Evolutionary conservation across 345 rosid genomes (phyloP).

Genomic region (Abelmoschus esculentus): DNA sequence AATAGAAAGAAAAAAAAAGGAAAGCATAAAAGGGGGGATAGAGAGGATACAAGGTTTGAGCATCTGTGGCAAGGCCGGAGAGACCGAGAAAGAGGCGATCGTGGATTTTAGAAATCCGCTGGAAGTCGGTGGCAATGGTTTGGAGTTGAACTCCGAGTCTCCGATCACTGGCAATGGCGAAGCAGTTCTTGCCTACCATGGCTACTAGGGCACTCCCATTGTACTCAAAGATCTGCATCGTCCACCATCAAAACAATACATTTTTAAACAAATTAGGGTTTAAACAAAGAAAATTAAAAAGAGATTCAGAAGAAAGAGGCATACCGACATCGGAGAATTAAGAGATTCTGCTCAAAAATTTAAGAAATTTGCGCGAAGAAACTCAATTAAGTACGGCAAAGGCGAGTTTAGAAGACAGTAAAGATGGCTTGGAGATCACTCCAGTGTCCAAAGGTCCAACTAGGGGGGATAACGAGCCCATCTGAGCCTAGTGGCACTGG

Average conservation of each 20-base stretch:
- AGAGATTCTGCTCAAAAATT: not conserved
- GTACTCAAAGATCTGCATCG: constrained; percentile 76
- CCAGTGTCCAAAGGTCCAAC: not conserved
- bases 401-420: not conserved
- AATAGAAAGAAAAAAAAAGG: not conserved
- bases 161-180: constrained; percentile 96
- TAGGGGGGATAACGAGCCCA: no score
- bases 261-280: not conserved
- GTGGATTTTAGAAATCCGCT: constrained; percentile 75
- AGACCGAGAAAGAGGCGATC: constrained; percentile 82
- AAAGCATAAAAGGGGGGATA: not conserved
- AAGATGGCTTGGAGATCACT: not conserved
- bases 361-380: not conserved
- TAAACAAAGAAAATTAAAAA: not conserved
- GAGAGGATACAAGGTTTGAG: constrained; percentile 63
- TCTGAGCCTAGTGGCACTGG: no score
- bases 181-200: constrained; percentile 98
- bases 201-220: constrained; percentile 96
- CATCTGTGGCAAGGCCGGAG: constrained; percentile 89
- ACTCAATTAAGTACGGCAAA: not conserved
- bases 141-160: constrained; percentile 90
- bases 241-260: not conserved
- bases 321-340: constrained; percentile 42
- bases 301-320: not conserved
- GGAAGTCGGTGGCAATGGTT: constrained; percentile 91